Percentiles rank a stretch among this genome's conserved stretches.
Evolutionary conservation across 2,329 filamentous ascomycete genomes (phyloP).

Genomic region (Colletotrichum trifolii): DNA sequence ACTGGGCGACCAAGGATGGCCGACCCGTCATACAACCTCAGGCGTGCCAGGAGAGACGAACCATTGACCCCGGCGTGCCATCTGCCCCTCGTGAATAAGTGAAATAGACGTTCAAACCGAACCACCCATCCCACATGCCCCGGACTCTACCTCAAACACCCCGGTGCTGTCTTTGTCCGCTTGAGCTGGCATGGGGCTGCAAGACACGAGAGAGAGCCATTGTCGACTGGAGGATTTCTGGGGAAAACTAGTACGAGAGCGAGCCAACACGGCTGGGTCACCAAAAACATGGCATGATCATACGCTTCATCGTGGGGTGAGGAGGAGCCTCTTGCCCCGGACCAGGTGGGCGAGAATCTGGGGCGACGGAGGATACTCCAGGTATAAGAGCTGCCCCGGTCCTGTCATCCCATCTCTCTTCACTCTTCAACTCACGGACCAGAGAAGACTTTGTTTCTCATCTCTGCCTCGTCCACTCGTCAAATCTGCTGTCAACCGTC

Average conservation of each 20-base stretch:
- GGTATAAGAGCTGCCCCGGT: slow-evolving; percentile 13
- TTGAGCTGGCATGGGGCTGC: slow-evolving; percentile 4
- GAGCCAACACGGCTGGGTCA: neutral
- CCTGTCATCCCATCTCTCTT: slow-evolving; percentile 2
- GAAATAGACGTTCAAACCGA: slow-evolving; percentile 1
- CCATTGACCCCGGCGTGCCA: slow-evolving; percentile 1
- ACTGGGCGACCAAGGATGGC: neutral
- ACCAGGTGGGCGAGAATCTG: neutral
- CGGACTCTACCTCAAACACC: slow-evolving; percentile 21
- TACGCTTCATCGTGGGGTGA: slow-evolving; percentile 22
- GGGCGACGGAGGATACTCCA: slow-evolving; percentile 5
- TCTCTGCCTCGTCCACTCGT: neutral
- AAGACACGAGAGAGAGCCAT: too few species aligned
- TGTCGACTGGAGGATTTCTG: neutral
- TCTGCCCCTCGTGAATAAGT: slow-evolving; percentile 1
- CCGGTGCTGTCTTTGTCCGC: slow-evolving; percentile 28
- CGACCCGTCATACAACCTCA: slow-evolving; percentile 15
- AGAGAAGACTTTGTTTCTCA: neutral
- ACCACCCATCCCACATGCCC: slow-evolving; percentile 16
- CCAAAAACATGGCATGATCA: slow-evolving; percentile 12
- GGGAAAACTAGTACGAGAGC: neutral
- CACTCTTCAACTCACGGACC: slow-evolving; percentile 1
- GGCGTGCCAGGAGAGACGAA: slow-evolving; percentile 5
- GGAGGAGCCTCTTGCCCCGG: slow-evolving; percentile 7
- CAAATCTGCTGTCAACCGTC: neutral